Conservation (phyloP, 345 rosid species). For the Turritis glabra region DNA sequence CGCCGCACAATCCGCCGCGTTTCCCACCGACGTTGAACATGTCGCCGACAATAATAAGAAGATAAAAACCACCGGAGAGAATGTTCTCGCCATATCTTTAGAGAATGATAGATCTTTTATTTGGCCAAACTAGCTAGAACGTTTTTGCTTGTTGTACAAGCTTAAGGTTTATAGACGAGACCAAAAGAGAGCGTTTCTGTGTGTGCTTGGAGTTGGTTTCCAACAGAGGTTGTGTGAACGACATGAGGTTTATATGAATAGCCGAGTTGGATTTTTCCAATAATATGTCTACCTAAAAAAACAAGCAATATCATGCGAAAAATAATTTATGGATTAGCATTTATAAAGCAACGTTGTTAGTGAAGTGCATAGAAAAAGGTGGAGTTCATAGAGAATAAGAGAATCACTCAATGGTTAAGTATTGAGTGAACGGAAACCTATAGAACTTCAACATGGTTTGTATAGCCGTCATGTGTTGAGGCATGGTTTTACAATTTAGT, state of each 20-base stretch:
- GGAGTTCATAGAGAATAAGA: background rate
- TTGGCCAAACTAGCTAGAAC: background rate
- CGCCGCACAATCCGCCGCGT: constrained; percentile 51
- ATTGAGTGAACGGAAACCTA: too few relatives aligned
- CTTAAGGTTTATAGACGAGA: background rate
- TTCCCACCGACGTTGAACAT: constrained; percentile 23
- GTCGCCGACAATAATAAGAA: constrained; percentile 11
- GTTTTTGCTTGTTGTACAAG: constrained; percentile 6
- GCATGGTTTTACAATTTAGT: too few relatives aligned
- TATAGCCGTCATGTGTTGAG: too few relatives aligned
- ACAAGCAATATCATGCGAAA: background rate
- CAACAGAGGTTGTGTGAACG: constrained; percentile 35
- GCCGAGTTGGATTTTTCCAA: background rate
- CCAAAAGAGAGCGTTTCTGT: background rate
- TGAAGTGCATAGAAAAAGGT: background rate
- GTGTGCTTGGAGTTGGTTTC: constrained; percentile 34
- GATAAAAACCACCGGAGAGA: background rate
- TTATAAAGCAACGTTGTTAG: background rate
- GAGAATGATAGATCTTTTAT: background rate
- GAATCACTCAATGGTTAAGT: background rate
- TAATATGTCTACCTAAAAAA: background rate
- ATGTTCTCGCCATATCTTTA: background rate
- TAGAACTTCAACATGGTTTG: too few relatives aligned
- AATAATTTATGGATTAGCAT: background rate
- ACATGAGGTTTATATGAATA: too few relatives aligned